Percentiles rank a stretch among this genome's conserved stretches.
These are phyloP conservation scores for Monilinia laxa DNA, from an alignment of 2,329 filamentous ascomycete species.

Conservation along the genomic window DNA sequence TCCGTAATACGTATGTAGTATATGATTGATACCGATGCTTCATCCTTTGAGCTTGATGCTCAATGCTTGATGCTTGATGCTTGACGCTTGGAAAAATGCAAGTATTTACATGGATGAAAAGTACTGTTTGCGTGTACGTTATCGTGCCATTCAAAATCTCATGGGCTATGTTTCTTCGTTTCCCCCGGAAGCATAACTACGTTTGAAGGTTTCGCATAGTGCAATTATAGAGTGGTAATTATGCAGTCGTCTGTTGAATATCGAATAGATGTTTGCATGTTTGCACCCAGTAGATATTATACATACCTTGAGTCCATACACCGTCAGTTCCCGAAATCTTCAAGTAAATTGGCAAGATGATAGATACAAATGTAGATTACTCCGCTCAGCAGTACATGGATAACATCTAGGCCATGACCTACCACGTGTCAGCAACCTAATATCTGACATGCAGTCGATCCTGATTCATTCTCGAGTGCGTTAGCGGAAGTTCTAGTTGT, in stretches of 20 bases:
- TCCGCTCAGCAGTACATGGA: conserved; percentile 2
- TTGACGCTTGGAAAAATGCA: conserved; percentile 5
- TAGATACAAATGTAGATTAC: neutral
- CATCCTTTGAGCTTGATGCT: too few species aligned
- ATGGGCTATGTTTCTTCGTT: conserved; percentile 1
- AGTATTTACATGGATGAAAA: conserved; percentile 4
- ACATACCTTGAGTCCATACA: conserved; percentile 4
- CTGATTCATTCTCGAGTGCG: conserved; percentile 20
- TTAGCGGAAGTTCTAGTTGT: conserved; percentile 2
- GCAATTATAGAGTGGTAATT: neutral
- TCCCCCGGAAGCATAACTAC: conserved; percentile 4
- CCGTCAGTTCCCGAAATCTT: conserved; percentile 8
- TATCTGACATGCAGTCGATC: conserved; percentile 23
- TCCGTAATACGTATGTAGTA: conserved; percentile 1
- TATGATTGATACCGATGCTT: neutral
- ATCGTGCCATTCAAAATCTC: neutral
- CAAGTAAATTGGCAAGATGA: neutral
- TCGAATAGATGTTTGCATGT: neutral
- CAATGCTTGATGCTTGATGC: neutral
- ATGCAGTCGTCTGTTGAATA: neutral
- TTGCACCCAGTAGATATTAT: neutral
- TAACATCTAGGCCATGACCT: conserved; percentile 4
- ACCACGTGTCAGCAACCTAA: conserved; percentile 24
- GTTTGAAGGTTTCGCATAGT: neutral
- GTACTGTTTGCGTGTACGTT: conserved; percentile 14